Percentiles rank a stretch among this genome's conserved stretches.
phyloP scores from a whole-genome alignment of 202 grass and related monocot genomes.

The Alloteropsis angusta region DNA sequence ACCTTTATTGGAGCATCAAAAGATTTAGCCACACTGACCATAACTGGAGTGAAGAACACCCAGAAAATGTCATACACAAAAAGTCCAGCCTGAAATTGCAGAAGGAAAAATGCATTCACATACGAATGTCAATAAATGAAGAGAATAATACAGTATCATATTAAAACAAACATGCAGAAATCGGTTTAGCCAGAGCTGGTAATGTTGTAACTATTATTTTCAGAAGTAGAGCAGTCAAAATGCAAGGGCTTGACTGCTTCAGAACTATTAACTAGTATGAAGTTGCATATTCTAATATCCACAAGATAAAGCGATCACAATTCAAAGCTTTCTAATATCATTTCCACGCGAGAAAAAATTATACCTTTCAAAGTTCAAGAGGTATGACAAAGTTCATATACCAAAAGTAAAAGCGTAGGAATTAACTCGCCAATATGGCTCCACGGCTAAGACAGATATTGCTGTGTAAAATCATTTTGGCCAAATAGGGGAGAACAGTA shows the following conservation, averaged over 20 bases:
- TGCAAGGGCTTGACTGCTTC: background rate
- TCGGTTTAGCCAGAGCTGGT: background rate
- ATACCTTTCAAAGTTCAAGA: background rate
- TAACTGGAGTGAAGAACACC: constrained; percentile 96
- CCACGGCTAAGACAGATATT: too few species aligned
- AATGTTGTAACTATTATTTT: background rate
- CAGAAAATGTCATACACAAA: constrained; percentile 96
- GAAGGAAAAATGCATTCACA: background rate
- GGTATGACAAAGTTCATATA: background rate
- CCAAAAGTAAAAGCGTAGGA: too few species aligned
- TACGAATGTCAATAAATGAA: background rate
- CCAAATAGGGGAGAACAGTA: too few species aligned
- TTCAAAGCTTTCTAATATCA: background rate
- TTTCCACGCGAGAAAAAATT: background rate
- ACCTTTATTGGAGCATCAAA: constrained; percentile 99
- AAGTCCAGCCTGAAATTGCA: constrained; percentile 54
- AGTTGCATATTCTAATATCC: background rate
- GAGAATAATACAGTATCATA: background rate
- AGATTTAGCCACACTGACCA: constrained; percentile 91
- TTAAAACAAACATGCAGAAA: background rate
- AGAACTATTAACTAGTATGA: background rate
- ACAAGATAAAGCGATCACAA: background rate
- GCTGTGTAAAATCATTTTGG: too few species aligned
- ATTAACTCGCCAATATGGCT: too few species aligned
- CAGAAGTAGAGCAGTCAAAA: background rate